A percentile compares a stretch with the other conserved stretches of the same genome.
Evolutionary conservation across 129 eudicot genomes (phyloP).

Genomic region (Helianthus annuus): HanXRQr2.0-SUNRISE NC_035448.2:71189561-71190060

Average conservation of each 20-base stretch:
- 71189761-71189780: slow-evolving; percentile 17
- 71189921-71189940: no score
- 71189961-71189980: no score
- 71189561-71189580: background rate
- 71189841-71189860: no score
- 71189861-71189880: no score
- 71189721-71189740: slow-evolving; percentile 48
- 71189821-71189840: background rate
- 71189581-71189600: slow-evolving; percentile 18
- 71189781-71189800: slow-evolving; percentile 23
- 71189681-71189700: slow-evolving; percentile 12
- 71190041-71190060: no score
- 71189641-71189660: slow-evolving; percentile 27
- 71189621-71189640: slow-evolving; percentile 1
- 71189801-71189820: slow-evolving; percentile 8
- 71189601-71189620: slow-evolving; percentile 16
- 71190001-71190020: no score
- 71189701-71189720: slow-evolving; percentile 32
- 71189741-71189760: slow-evolving; percentile 36
- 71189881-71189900: no score
- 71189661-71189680: slow-evolving; percentile 20
- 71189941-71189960: no score
- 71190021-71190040: no score
- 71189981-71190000: no score
- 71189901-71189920: no score